These are phyloP conservation scores for Aspergillus neotritici DNA, from an alignment of 2,329 filamentous ascomycete genomes.

Conservation along the genomic window DNA sequence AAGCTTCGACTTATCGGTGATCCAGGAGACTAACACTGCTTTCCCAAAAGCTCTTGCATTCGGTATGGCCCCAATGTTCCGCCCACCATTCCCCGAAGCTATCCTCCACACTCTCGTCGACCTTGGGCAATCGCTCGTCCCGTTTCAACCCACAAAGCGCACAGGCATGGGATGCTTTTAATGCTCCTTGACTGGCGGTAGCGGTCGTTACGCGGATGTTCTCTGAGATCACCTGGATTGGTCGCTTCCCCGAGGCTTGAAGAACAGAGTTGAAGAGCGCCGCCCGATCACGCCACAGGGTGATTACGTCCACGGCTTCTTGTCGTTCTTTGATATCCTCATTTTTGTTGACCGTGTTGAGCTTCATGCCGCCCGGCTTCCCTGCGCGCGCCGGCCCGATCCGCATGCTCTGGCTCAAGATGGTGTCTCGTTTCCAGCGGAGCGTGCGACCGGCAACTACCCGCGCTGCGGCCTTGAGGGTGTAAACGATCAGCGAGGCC, in stretches of 20 bases:
- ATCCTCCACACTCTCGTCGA: constrained; percentile 75
- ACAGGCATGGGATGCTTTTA: constrained; percentile 69
- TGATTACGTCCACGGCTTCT: constrained; percentile 71
- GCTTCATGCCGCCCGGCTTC: constrained; percentile 79
- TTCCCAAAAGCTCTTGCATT: constrained; percentile 81
- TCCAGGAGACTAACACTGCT: constrained; percentile 65
- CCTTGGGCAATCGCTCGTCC: constrained; percentile 71
- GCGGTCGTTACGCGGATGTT: constrained; percentile 62
- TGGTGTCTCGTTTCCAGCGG: constrained; percentile 85
- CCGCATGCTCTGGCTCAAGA: constrained; percentile 79
- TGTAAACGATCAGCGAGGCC: constrained; percentile 23
- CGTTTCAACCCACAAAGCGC: constrained; percentile 81
- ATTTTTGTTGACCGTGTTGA: constrained; percentile 75
- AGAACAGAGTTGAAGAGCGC: constrained; percentile 65
- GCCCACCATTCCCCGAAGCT: constrained; percentile 97
- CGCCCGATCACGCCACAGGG: constrained; percentile 68
- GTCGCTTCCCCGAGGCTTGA: constrained; percentile 31
- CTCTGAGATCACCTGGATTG: constrained; percentile 66
- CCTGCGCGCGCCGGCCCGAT: constrained; percentile 69
- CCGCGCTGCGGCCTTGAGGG: constrained; percentile 59
- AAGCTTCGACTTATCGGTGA: constrained; percentile 50
- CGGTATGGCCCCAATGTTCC: constrained; percentile 76
- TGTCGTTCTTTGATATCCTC: constrained; percentile 79
- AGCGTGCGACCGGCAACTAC: constrained; percentile 78
- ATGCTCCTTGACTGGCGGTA: constrained; percentile 57